A percentile compares a stretch with the other conserved stretches of the same genome.
Conservation (phyloP, 2,329 filamentous ascomycete genomes). For the Ophiostoma quercus region DNA sequence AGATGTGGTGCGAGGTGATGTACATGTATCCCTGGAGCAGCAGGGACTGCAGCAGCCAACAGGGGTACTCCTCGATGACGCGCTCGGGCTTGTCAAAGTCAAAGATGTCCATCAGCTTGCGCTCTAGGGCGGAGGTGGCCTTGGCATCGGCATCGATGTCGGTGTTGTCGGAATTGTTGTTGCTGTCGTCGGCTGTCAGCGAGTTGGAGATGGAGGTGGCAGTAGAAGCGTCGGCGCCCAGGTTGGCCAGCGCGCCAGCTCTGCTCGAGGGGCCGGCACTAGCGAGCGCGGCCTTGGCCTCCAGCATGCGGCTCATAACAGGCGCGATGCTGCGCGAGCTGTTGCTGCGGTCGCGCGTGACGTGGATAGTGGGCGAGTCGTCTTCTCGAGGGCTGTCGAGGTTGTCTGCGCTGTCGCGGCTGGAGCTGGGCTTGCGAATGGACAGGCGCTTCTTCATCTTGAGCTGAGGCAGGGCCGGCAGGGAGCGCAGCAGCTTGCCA, state of each 20-base stretch:
- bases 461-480: constrained; percentile 44
- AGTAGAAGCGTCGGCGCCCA: constrained; percentile 41
- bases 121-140: constrained; percentile 57
- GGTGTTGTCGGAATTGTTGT: constrained; percentile 29
- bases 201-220: background rate
- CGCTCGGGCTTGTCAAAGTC: constrained; percentile 75
- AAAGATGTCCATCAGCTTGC: constrained; percentile 76
- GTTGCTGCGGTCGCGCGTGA: constrained; percentile 35
- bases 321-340: constrained; percentile 50
- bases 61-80: constrained; percentile 87
- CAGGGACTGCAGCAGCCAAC: constrained; percentile 87
- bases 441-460: constrained; percentile 30
- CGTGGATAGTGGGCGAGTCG: constrained; percentile 31
- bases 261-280: background rate
- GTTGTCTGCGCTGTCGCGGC: background rate
- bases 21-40: constrained; percentile 94
- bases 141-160: constrained; percentile 40
- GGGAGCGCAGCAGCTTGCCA: constrained; percentile 59
- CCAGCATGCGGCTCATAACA: constrained; percentile 72
- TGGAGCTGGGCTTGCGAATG: constrained; percentile 10
- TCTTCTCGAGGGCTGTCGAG: background rate
- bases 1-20: constrained; percentile 86
- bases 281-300: constrained; percentile 59
- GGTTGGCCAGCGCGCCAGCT: background rate
- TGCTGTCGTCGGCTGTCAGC: constrained; percentile 44